Evolutionary conservation across 768 basidiomycete genomes (phyloP).

Genomic region (Boletus vermiculosoides): DNA sequence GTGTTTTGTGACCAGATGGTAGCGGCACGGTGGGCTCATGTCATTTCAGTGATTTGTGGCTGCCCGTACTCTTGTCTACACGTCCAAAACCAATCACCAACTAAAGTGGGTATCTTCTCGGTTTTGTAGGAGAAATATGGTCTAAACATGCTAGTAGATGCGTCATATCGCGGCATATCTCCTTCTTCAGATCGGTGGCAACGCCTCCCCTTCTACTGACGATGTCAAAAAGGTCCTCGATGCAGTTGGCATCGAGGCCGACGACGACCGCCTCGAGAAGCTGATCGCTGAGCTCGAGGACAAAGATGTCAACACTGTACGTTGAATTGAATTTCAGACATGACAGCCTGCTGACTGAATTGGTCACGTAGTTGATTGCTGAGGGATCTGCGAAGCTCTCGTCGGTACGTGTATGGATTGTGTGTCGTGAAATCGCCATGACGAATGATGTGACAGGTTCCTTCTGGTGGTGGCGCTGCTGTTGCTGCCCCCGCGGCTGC

Average conservation of each 20-base stretch:
- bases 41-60: constrained; percentile 84
- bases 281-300: constrained; percentile 88
- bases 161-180: constrained; percentile 95
- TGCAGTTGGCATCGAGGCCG: constrained; percentile 85
- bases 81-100: constrained; percentile 30
- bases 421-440: constrained; percentile 2
- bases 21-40: constrained; percentile 3
- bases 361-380: constrained; percentile 67
- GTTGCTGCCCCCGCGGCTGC: constrained; percentile 50
- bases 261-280: constrained; percentile 74
- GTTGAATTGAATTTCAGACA: constrained; percentile 21
- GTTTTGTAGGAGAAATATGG: neutral
- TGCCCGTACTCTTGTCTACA: constrained; percentile 53
- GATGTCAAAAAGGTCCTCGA: constrained; percentile 88
- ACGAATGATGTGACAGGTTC: constrained; percentile 55
- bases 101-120: constrained; percentile 42
- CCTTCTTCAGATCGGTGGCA: constrained; percentile 94
- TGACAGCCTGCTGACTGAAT: neutral
- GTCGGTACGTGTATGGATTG: constrained; percentile 59
- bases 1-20: neutral
- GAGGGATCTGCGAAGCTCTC: constrained; percentile 93
- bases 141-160: constrained; percentile 51
- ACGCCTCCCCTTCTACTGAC: constrained; percentile 76
- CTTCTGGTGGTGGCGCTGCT: constrained; percentile 85
- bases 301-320: constrained; percentile 81